These are phyloP conservation scores for Trametes gibbosa DNA, from an alignment of 768 basidiomycete species.

Conservation along the genomic window DNA sequence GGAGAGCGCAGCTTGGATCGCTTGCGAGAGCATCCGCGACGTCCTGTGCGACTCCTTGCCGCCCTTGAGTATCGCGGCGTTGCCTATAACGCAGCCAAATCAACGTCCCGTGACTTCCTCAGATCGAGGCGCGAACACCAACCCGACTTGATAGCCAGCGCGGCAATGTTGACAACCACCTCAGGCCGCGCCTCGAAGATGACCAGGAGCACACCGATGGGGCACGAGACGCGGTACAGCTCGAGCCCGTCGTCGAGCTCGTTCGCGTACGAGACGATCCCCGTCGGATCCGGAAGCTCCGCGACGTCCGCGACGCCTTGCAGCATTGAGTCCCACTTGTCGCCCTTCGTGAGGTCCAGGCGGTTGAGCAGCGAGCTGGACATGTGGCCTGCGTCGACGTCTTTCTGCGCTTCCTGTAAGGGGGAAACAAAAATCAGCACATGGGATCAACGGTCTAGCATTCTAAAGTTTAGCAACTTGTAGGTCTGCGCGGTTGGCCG, in stretches of 20 bases:
- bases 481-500: slow-evolving; percentile 81
- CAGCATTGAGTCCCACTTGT: slow-evolving; percentile 95
- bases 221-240: slow-evolving; percentile 91
- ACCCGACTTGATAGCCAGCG: slow-evolving; percentile 97
- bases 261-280: slow-evolving; percentile 83
- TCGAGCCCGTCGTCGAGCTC: slow-evolving; percentile 85
- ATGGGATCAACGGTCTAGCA: slow-evolving; percentile 10
- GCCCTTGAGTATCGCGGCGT: slow-evolving; percentile 95
- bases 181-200: slow-evolving; percentile 98
- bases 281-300: slow-evolving; percentile 81
- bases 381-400: slow-evolving; percentile 83
- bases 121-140: slow-evolving; percentile 21
- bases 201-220: slow-evolving; percentile 92
- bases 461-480: slow-evolving; percentile 40
- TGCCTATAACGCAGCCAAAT: slow-evolving; percentile 51
- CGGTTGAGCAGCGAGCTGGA: slow-evolving; percentile 81
- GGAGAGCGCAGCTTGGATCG: slow-evolving; percentile 75
- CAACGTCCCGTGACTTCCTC: background rate
- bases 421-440: background rate
- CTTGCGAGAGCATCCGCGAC: slow-evolving; percentile 67
- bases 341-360: slow-evolving; percentile 71
- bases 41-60: slow-evolving; percentile 93
- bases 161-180: slow-evolving; percentile 95
- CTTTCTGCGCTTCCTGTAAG: slow-evolving; percentile 65
- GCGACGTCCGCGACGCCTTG: slow-evolving; percentile 89